These are phyloP conservation scores for Botrytis hyacinthi DNA, from an alignment of 2,329 filamentous ascomycete species.

Conservation along the genomic window DNA sequence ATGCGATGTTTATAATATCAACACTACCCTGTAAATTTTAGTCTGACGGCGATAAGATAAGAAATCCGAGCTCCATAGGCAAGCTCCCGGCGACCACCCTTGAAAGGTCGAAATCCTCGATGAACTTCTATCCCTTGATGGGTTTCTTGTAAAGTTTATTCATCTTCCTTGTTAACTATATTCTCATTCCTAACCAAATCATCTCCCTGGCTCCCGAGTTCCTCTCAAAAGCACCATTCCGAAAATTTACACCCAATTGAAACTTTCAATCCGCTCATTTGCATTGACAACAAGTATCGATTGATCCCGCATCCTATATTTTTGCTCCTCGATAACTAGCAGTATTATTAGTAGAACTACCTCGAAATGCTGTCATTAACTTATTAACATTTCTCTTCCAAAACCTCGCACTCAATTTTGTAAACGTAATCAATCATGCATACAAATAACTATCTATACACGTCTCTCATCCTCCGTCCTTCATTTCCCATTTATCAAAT, in stretches of 20 bases:
- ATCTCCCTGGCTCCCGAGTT: neutral
- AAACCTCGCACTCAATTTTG: neutral
- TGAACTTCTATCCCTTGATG: neutral
- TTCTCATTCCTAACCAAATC: neutral
- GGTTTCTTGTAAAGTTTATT: neutral
- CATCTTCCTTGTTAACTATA: neutral
- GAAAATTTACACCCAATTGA: neutral
- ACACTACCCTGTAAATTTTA: constrained; percentile 5
- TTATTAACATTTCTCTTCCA: neutral
- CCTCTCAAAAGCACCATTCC: neutral
- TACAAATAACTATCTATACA: constrained; percentile 10
- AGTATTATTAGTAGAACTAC: neutral
- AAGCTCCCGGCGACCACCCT: neutral
- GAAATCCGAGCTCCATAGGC: neutral
- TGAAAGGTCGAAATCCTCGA: neutral
- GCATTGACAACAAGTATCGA: neutral
- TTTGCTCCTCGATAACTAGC: neutral
- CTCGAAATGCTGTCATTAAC: neutral
- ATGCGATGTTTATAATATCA: neutral
- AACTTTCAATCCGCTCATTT: neutral
- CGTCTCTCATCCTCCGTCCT: neutral
- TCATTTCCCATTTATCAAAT: neutral
- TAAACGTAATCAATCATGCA: neutral
- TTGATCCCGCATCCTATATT: neutral
- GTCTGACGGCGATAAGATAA: constrained; percentile 14